Base-by-base conservation (phyloP, 768 basidiomycete species). In the Lentinula sp. region DNA sequence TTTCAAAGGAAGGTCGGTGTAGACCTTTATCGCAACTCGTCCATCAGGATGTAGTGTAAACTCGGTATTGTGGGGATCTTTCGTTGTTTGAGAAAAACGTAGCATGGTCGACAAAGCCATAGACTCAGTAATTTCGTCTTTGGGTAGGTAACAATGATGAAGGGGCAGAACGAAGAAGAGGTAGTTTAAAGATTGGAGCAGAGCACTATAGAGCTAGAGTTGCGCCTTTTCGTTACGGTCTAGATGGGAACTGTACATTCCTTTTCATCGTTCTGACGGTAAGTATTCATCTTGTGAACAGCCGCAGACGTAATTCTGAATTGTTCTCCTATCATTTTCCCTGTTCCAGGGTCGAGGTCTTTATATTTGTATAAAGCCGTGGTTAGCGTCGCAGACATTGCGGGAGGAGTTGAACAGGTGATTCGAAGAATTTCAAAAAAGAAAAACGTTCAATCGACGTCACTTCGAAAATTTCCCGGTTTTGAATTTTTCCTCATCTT, bases 51-150 rank as follows among this genome's bases (percentile, higher is more conserved):
- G n/a, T 11, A 56, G 40, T 40, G 55, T 31, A 13, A 56, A 56
- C 28, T 56, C 55, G 37, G 55, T 56, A 43, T 56, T 56, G 21
- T 42, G 28, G 55, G 21, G 39, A 32, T 56, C 55, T 28, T 56
- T 56, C 13, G 40, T 42, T 23, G 37, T 43, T 40, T 56, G 55
- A 5, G 39, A 43, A 31, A 56, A 56, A 1, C 23, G 55, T 15
- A 56, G 40, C 55, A 56, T 56, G 8, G 40, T 32, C 13, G 50
- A 51, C 11, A 28, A 32, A 32, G 13, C 28, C 31, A 51, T 51
- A 8, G 16, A 21, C 8, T 32, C 9, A 28, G n/a, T 49, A 7
- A 32, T 28, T 7, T 16, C 16, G 34, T 51, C 11, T 32, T 5
- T 16, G 50, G 11, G 15, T 28, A 51, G 4, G 32, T 5, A 8